These are phyloP conservation scores for Ilyonectria destructans DNA, from an alignment of 2,329 filamentous ascomycete genomes.

Conservation along the genomic window DNA sequence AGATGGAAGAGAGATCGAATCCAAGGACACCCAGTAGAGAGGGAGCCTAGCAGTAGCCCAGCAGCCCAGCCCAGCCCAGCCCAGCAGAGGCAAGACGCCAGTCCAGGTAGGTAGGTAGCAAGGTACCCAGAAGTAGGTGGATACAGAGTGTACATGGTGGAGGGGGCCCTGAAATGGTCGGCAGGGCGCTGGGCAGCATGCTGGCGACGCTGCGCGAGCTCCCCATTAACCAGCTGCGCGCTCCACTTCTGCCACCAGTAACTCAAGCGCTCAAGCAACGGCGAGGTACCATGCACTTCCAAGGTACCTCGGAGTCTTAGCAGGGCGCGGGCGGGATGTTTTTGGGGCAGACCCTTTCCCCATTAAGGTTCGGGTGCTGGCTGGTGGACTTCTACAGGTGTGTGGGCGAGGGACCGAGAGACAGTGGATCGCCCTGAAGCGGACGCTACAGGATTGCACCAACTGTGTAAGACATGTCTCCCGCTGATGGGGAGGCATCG, in stretches of 20 bases:
- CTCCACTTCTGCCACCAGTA: conserved; percentile 21
- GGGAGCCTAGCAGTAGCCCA: conserved; percentile 25
- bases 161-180: conserved; percentile 42
- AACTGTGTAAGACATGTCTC: conserved; percentile 2
- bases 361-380: conserved; percentile 27
- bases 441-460: conserved; percentile 25
- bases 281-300: conserved; percentile 17
- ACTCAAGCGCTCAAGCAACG: conserved; percentile 13
- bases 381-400: conserved; percentile 10
- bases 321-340: conserved; percentile 2
- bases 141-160: conserved; percentile 37
- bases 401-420: conserved; percentile 24
- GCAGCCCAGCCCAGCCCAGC: conserved; percentile 21
- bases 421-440: conserved; percentile 31
- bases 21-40: conserved; percentile 25
- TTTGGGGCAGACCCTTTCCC: conserved; percentile 19
- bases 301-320: neutral
- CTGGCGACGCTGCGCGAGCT: conserved; percentile 33
- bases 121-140: conserved; percentile 33
- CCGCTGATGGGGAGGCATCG: neutral
- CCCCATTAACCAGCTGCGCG: conserved; percentile 22
- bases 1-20: conserved; percentile 26
- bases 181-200: conserved; percentile 44
- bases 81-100: conserved; percentile 22
- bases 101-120: conserved; percentile 19